Conservation (phyloP, 2,329 filamentous ascomycete species). For the Didymella exigua region DNA sequence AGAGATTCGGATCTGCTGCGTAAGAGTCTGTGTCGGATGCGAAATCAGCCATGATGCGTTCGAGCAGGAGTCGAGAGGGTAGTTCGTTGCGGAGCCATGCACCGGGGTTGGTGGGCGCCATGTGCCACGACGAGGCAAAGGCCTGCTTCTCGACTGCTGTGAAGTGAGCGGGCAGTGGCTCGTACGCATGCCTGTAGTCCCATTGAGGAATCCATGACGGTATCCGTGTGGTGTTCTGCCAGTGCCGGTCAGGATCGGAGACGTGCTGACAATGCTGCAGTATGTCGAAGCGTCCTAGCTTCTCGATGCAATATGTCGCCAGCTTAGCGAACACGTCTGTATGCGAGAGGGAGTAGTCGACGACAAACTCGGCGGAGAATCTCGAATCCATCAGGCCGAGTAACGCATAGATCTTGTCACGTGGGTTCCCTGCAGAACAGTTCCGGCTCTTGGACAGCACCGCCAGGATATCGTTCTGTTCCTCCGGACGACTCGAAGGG, state of each 20-base stretch:
- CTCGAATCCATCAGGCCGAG: slow-evolving; percentile 5
- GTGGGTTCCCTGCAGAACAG: slow-evolving; percentile 14
- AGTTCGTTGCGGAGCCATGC: neutral
- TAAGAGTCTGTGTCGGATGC: neutral
- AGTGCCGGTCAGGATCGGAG: neutral
- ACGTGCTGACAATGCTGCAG: neutral
- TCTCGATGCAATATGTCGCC: neutral
- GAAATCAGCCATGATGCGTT: neutral
- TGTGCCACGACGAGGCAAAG: neutral
- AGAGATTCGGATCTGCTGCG: neutral
- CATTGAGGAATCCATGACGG: neutral
- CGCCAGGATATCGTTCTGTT: slow-evolving; percentile 9
- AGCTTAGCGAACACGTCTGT: neutral
- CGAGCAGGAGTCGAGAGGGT: neutral
- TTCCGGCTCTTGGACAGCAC: slow-evolving; percentile 10
- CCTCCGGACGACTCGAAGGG: neutral
- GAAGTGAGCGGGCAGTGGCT: neutral
- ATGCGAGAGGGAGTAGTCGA: neutral
- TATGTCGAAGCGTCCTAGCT: neutral
- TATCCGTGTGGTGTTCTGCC: neutral
- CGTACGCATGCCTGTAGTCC: neutral
- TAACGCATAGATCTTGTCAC: slow-evolving; percentile 18
- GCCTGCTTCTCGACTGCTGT: neutral
- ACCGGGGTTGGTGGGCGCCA: neutral
- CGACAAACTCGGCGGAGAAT: neutral